A percentile compares a stretch with the other conserved stretches of the same genome.
Conservation (phyloP, 2,329 filamentous ascomycete genomes). For the Pyrenophora seminiperda region DNA sequence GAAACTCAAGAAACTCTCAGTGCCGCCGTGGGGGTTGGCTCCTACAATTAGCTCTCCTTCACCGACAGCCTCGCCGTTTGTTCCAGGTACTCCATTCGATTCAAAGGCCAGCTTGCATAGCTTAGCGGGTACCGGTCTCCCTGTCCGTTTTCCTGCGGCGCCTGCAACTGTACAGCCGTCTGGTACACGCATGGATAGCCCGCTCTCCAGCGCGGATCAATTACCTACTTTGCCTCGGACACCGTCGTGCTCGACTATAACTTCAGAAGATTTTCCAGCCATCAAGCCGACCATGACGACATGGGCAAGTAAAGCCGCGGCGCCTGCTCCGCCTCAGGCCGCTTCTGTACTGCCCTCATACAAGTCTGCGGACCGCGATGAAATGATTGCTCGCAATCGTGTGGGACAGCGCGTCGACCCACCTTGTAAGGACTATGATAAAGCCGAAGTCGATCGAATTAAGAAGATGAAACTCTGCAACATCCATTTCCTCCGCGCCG, state of each 20-base stretch:
- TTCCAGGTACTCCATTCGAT: neutral
- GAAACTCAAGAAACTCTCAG: conserved; percentile 57
- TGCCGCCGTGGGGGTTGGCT: conserved; percentile 4
- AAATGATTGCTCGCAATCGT: conserved; percentile 61
- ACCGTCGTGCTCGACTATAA: conserved; percentile 38
- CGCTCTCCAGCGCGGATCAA: conserved; percentile 14
- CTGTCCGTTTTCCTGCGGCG: conserved; percentile 31
- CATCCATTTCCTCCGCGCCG: conserved; percentile 62
- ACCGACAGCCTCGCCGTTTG: conserved; percentile 1
- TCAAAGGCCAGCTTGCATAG: conserved; percentile 12
- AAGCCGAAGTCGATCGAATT: conserved; percentile 62
- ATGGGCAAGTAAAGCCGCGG: conserved; percentile 43
- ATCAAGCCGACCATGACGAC: conserved; percentile 21
- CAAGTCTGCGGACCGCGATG: conserved; percentile 36
- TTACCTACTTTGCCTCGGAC: conserved; percentile 26
- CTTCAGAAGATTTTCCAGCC: conserved; percentile 24
- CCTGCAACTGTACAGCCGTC: conserved; percentile 21
- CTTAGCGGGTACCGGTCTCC: conserved; percentile 29
- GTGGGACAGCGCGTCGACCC: conserved; percentile 64
- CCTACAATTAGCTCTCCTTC: neutral
- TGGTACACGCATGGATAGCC: conserved; percentile 25
- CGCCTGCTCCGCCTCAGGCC: conserved; percentile 47
- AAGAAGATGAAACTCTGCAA: conserved; percentile 69
- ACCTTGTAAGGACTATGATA: conserved; percentile 56
- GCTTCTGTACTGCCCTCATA: conserved; percentile 23